Percentiles rank a stretch among this genome's conserved stretches.
phyloP scores from a whole-genome alignment of 2,329 filamentous ascomycete species.

The Colletotrichum sp. region DNA sequence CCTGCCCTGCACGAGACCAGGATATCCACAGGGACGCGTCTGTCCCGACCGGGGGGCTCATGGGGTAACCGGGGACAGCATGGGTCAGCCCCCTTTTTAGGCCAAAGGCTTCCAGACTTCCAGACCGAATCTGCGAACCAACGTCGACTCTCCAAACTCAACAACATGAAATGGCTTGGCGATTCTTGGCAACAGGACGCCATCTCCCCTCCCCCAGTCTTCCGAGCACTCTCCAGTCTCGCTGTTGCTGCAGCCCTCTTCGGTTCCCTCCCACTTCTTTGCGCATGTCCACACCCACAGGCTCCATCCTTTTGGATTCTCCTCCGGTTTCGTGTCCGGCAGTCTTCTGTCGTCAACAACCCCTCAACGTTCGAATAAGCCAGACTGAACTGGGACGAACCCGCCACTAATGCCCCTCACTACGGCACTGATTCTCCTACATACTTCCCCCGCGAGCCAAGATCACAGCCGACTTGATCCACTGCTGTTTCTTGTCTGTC shows the following conservation, averaged over 20 bases:
- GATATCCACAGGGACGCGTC: neutral
- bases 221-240: neutral
- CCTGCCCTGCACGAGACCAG: neutral
- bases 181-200: neutral
- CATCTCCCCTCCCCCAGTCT: neutral
- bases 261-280: neutral
- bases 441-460: neutral
- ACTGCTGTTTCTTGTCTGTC: neutral
- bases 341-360: neutral
- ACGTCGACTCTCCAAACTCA: neutral
- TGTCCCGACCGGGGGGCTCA: neutral
- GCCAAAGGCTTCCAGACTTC: neutral
- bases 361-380: neutral
- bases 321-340: neutral
- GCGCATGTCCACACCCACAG: neutral
- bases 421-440: neutral
- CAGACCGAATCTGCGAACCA: neutral
- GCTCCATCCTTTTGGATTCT: neutral
- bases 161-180: slow-evolving; percentile 2
- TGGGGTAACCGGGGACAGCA: neutral
- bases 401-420: neutral
- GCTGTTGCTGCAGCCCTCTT: neutral
- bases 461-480: neutral
- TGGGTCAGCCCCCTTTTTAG: neutral
- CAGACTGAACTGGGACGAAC: neutral